Base-by-base conservation (phyloP, 2,329 filamentous ascomycete genomes). In the Cladosporium colombiae region DNA sequence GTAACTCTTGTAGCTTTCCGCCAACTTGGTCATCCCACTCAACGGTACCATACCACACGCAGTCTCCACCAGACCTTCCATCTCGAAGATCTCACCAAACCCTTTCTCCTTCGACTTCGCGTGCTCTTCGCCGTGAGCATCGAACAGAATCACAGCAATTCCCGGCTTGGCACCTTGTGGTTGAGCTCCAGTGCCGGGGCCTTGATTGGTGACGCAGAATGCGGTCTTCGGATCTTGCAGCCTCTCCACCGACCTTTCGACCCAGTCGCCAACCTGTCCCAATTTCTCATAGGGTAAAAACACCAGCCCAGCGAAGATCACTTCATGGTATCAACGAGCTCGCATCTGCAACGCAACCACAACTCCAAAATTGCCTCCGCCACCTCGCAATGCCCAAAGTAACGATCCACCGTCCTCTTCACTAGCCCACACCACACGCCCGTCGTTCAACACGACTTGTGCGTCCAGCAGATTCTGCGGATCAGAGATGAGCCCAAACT, bases 371-470 rank as follows among this genome's bases (percentile, higher is more conserved):
- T 73, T 73, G 1, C 77, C 77, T 11, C 78, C 79, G 16, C 77
- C 78, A 1, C 78, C 79, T n/a, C 79, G 73, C 11, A 81, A 68
- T 5, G 77, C 78, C 78, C 78, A 81, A 16, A 81, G 70, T 2
- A 81, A 71, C 21, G 81, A 79, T 2, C 79, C 76, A 60, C 80
- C 77, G 61, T 80, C 77, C 46, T 68, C 60, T 23, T 10, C 74
- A 14, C 44, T 75, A 1, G 78, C 78, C 79, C 79, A 81, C 1
- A 79, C 61, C 5, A 75, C 67, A 1, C 68, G 68, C 0, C 80
- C 80, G 62, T 81, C 77, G 7, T 73, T 69, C 35, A 76, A 73
- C 23, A 80, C 76, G 10, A 81, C 70, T 60, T 79, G 73, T 2
- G 74, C 76, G 66, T 81, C 78, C 0, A 81, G 71, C 65, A 81